Base-by-base conservation (phyloP, 768 basidiomycete species). In the Boletellus ananas region DNA sequence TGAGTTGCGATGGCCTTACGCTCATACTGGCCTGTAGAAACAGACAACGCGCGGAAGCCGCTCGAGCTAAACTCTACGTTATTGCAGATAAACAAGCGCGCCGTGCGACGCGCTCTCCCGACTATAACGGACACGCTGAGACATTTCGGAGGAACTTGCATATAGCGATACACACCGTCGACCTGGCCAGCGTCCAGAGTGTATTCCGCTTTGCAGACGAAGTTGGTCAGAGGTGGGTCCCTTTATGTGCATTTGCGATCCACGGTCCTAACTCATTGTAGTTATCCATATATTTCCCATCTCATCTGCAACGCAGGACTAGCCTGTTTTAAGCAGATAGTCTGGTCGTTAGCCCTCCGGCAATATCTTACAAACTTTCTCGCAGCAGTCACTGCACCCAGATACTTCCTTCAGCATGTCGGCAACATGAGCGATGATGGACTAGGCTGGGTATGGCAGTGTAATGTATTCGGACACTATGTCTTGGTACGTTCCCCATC, bases 1-100 rank as follows among this genome's bases (percentile, higher is more conserved):
- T 58, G 12, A 65, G 67, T 8, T 80, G 74, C 57, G 72, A 76
- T 16, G 83, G 83, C 6, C 59, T 90, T 41, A 90, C 85, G 0
- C 70, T 94, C 21, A 80, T 94, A 54, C 75, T 94, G 77, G 91
- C 90, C 0, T 93, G 91, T 63, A 77, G 91, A 46, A 88, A 74
- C 55, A 71, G 67, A 34, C 74, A 78, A 53, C 77, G 83, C 4
- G 91, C 85, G 2, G 78, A 83, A 52, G 74, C 60, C 13, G 88
- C 90, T 12, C 75, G 78, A 29, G 61, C 64, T n/a, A 72, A 79
- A 44, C 72, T 92, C 4, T 70, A 78, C 29, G 46, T 56, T 3
- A 69, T 77, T 36, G 68, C 89, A 29, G 85, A 91, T 58, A 58
- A 68, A 3, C 75, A 83, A 41, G 72, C 88, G 21, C 64, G 59